Percentiles rank a stretch among this genome's conserved stretches.
These are phyloP conservation scores for Mortierella sp. DNA, from an alignment of 371 early-diverging fungal genomes.

Conservation along the genomic window DNA sequence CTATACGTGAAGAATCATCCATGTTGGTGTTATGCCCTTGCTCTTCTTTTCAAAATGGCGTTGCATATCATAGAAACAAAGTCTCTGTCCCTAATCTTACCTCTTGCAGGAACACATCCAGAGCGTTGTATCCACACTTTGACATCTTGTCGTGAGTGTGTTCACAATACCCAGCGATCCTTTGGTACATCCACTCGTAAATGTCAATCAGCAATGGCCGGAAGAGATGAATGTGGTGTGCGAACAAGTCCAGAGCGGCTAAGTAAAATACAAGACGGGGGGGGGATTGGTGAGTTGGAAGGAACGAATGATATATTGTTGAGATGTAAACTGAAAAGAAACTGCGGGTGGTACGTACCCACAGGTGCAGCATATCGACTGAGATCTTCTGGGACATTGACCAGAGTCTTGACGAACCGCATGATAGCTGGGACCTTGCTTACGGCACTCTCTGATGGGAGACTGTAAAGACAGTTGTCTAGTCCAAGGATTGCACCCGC, in stretches of 20 bases:
- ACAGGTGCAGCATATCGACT: constrained; percentile 61
- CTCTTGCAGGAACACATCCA: constrained; percentile 68
- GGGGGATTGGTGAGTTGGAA: background rate
- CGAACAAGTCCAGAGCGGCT: constrained; percentile 73
- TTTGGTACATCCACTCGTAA: constrained; percentile 61
- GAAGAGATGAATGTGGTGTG: constrained; percentile 67
- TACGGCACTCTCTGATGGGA: constrained; percentile 34
- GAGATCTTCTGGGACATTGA: constrained; percentile 64
- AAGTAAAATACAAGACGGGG: constrained; percentile 8
- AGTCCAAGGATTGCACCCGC: constrained; percentile 63
- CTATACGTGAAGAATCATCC: constrained; percentile 18
- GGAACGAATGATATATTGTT: background rate
- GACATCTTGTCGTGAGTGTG: constrained; percentile 68
- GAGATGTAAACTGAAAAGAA: background rate
- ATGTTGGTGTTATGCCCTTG: background rate
- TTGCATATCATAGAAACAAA: constrained; percentile 1
- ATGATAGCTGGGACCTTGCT: constrained; percentile 58
- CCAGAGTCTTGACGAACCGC: constrained; percentile 48
- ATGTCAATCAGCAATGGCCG: constrained; percentile 59
- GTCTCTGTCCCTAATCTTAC: constrained; percentile 39
- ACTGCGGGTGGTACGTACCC: constrained; percentile 48
- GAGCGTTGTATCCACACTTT: constrained; percentile 64
- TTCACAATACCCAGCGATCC: constrained; percentile 60
- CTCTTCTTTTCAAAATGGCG: background rate
- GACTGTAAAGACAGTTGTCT: constrained; percentile 56